Evolutionary conservation across 2,329 filamentous ascomycete genomes (phyloP).

Genomic region (Mariannaea sp.): DNA sequence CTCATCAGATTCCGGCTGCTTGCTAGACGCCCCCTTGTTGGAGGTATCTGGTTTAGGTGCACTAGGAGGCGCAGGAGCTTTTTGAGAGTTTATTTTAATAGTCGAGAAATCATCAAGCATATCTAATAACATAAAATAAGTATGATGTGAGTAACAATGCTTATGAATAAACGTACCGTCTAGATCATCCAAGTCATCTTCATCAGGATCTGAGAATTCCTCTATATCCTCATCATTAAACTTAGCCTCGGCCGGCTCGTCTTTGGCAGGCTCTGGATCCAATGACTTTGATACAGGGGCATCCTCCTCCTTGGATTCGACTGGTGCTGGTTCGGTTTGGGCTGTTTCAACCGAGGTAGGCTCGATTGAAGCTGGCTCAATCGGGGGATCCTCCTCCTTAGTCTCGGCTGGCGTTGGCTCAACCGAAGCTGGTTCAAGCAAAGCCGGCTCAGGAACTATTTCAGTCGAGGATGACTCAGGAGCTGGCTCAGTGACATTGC

Average conservation of each 20-base stretch:
- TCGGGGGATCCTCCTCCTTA: too few species aligned
- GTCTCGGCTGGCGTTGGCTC: too few species aligned
- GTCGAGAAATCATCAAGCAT: slow-evolving; percentile 90
- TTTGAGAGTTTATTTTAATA: slow-evolving; percentile 52
- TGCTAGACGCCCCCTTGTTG: slow-evolving; percentile 40
- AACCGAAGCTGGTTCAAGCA: too few species aligned
- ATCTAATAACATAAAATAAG: slow-evolving; percentile 57
- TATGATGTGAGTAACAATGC: too few species aligned
- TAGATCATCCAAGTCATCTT: slow-evolving; percentile 88
- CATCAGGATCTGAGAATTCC: slow-evolving; percentile 84
- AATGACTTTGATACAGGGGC: neutral
- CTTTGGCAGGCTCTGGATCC: neutral
- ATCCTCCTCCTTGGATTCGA: neutral
- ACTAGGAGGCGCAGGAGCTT: slow-evolving; percentile 35
- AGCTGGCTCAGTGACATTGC: too few species aligned
- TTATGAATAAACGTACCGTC: slow-evolving; percentile 63
- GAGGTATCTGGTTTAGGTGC: slow-evolving; percentile 41
- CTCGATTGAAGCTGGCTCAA: neutral
- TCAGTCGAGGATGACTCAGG: too few species aligned
- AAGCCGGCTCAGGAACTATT: too few species aligned
- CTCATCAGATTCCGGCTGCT: slow-evolving; percentile 41
- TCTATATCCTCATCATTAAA: slow-evolving; percentile 41
- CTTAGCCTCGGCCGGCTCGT: neutral
- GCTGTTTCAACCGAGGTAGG: neutral
- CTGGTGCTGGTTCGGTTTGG: neutral